A percentile compares a stretch with the other conserved stretches of the same genome.
Evolutionary conservation across 2,329 filamentous ascomycete species (phyloP).

Genomic region (Penicillium sp.): DNA sequence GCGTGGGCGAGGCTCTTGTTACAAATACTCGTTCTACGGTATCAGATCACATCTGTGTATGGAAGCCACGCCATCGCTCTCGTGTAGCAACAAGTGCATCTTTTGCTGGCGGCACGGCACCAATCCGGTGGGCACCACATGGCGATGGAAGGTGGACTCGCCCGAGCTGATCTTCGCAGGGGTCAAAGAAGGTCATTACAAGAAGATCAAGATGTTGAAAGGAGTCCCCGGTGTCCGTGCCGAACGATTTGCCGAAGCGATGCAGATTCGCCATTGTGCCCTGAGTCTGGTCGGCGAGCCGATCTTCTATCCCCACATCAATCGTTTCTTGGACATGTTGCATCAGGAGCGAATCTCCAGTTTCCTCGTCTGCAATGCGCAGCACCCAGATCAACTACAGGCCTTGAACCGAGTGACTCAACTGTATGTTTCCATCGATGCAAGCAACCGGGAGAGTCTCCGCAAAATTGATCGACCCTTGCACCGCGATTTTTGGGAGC

Average conservation of each 20-base stretch:
- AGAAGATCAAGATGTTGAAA: slow-evolving; percentile 95
- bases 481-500: slow-evolving; percentile 95
- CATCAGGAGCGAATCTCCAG: slow-evolving; percentile 83
- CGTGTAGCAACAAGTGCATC: slow-evolving; percentile 96
- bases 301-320: slow-evolving; percentile 98
- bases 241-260: slow-evolving; percentile 85
- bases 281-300: slow-evolving; percentile 89
- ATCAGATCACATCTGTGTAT: slow-evolving; percentile 96
- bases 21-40: slow-evolving; percentile 96
- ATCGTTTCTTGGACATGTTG: slow-evolving; percentile 78
- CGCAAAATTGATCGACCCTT: slow-evolving; percentile 85
- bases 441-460: slow-evolving; percentile 80
- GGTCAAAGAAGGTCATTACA: slow-evolving; percentile 86
- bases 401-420: slow-evolving; percentile 82
- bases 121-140: slow-evolving; percentile 92
- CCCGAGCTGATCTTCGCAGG: slow-evolving; percentile 85
- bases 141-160: slow-evolving; percentile 92
- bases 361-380: slow-evolving; percentile 94
- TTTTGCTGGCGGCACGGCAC: slow-evolving; percentile 99
- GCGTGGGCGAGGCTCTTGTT: slow-evolving; percentile 87
- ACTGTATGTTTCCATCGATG: slow-evolving; percentile 93
- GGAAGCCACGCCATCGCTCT: slow-evolving; percentile 93
- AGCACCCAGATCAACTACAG: slow-evolving; percentile 86
- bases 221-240: slow-evolving; percentile 88
- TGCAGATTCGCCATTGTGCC: slow-evolving; percentile 89